Conservation (phyloP, 1,284 basidiomycete genomes). For the Leccinum subrobustum region DNA sequence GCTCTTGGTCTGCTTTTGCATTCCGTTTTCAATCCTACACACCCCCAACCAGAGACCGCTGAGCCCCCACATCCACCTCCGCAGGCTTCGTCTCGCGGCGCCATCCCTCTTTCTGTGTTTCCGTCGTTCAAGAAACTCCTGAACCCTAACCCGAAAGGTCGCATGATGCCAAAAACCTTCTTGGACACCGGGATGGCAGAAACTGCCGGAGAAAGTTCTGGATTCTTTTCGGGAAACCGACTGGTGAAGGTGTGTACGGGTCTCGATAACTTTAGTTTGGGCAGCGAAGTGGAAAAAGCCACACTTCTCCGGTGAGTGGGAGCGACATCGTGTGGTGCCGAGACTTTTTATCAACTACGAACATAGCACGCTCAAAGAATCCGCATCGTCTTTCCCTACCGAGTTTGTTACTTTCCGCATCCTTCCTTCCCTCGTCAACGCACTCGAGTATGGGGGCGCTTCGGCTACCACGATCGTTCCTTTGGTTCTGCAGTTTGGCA, state of each 20-base stretch:
- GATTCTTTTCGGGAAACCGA: slow-evolving; percentile 86
- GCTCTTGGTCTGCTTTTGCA: slow-evolving; percentile 85
- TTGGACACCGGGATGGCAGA: slow-evolving; percentile 79
- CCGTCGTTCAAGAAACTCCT: slow-evolving; percentile 84
- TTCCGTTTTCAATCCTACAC: slow-evolving; percentile 80
- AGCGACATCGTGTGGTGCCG: background rate
- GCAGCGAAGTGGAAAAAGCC: slow-evolving; percentile 80
- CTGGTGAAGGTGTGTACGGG: slow-evolving; percentile 85
- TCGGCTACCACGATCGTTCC: slow-evolving; percentile 80
- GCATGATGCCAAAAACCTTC: slow-evolving; percentile 77
- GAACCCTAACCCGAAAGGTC: slow-evolving; percentile 81
- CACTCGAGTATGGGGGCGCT: slow-evolving; percentile 83
- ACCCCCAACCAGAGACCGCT: slow-evolving; percentile 67
- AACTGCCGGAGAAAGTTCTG: slow-evolving; percentile 50
- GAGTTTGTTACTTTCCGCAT: slow-evolving; percentile 88
- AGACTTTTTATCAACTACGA: background rate
- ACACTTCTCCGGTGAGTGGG: slow-evolving; percentile 65
- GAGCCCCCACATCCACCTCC: slow-evolving; percentile 74
- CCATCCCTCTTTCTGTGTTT: slow-evolving; percentile 79
- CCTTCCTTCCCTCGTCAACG: slow-evolving; percentile 83
- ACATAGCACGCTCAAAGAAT: slow-evolving; percentile 75
- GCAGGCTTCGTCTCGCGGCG: slow-evolving; percentile 69
- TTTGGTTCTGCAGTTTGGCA: slow-evolving; percentile 78
- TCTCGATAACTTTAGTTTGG: slow-evolving; percentile 85
- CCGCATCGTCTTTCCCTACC: slow-evolving; percentile 75